phyloP scores from a whole-genome alignment of 2,329 filamentous ascomycete species.

The Drechslerella stenobrocha region DNA sequence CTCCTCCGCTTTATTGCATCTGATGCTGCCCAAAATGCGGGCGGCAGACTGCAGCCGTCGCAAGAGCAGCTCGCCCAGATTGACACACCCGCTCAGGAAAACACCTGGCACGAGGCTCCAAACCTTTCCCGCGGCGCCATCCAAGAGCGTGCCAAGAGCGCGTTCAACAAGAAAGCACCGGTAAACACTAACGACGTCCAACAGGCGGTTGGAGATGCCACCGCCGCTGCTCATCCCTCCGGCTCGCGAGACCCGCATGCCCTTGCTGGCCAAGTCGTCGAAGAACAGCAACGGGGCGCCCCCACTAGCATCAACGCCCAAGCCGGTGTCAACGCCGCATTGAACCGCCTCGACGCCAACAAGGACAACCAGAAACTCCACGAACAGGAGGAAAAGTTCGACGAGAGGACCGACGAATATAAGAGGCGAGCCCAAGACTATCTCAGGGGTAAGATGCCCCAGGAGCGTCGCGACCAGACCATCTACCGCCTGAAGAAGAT shows the following conservation, averaged over 20 bases:
- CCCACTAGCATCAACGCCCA: slow-evolving; percentile 60
- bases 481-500: slow-evolving; percentile 97
- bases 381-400: slow-evolving; percentile 62
- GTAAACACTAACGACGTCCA: slow-evolving; percentile 63
- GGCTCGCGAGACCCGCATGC: slow-evolving; percentile 63
- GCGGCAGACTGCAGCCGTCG: slow-evolving; percentile 72
- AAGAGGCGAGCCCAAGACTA: slow-evolving; percentile 68
- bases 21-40: slow-evolving; percentile 80
- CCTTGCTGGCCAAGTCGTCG: slow-evolving; percentile 58
- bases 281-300: slow-evolving; percentile 59
- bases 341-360: slow-evolving; percentile 61
- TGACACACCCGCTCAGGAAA: slow-evolving; percentile 82
- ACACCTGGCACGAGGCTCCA: slow-evolving; percentile 89
- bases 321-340: slow-evolving; percentile 55
- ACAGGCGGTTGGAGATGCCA: slow-evolving; percentile 64
- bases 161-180: slow-evolving; percentile 63
- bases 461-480: slow-evolving; percentile 88
- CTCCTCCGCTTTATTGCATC: slow-evolving; percentile 88
- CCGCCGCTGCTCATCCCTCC: slow-evolving; percentile 62
- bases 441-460: slow-evolving; percentile 79
- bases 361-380: slow-evolving; percentile 68
- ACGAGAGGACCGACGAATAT: slow-evolving; percentile 54
- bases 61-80: slow-evolving; percentile 76
- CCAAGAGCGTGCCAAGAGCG: slow-evolving; percentile 68
- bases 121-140: slow-evolving; percentile 71